A percentile compares a stretch with the other conserved stretches of the same genome.
Conservation (phyloP, 345 rosid species). For the Aegle marmelos region DNA sequence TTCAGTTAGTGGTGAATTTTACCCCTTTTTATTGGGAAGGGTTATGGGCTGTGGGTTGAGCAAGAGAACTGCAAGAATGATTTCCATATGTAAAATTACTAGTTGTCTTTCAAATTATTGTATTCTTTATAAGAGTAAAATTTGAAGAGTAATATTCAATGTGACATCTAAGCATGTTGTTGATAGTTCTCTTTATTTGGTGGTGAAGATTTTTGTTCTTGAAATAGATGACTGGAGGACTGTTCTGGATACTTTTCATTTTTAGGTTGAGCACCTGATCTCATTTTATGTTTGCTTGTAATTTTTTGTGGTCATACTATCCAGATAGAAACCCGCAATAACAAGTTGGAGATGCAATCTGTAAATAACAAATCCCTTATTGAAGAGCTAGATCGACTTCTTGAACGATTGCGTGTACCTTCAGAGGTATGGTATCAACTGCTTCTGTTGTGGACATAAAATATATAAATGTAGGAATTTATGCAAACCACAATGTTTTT, state of each 20-base stretch:
- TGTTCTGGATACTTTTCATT: neutral
- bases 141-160: neutral
- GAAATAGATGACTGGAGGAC: neutral
- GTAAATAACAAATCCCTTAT: slow-evolving; percentile 88
- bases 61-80: neutral
- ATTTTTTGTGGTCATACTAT: slow-evolving; percentile 21
- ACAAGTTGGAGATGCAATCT: slow-evolving; percentile 96
- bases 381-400: slow-evolving; percentile 91
- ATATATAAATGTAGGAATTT: neutral
- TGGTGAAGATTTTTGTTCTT: slow-evolving; percentile 1
- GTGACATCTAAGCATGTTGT: neutral
- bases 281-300: slow-evolving; percentile 7
- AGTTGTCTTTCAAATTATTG: neutral
- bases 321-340: slow-evolving; percentile 97
- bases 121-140: neutral
- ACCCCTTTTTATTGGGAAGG: neutral
- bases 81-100: neutral
- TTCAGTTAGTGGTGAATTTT: neutral
- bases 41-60: neutral
- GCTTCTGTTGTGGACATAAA: slow-evolving; percentile 1
- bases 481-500: neutral
- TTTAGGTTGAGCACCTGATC: slow-evolving; percentile 2
- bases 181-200: neutral
- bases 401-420: slow-evolving; percentile 77
- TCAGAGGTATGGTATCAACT: slow-evolving; percentile 55